Evolutionary conservation across 2,329 filamentous ascomycete species (phyloP), one percentile per base, ranked within the genome.

Genomic region (Colletotrichum incanum): DNA sequence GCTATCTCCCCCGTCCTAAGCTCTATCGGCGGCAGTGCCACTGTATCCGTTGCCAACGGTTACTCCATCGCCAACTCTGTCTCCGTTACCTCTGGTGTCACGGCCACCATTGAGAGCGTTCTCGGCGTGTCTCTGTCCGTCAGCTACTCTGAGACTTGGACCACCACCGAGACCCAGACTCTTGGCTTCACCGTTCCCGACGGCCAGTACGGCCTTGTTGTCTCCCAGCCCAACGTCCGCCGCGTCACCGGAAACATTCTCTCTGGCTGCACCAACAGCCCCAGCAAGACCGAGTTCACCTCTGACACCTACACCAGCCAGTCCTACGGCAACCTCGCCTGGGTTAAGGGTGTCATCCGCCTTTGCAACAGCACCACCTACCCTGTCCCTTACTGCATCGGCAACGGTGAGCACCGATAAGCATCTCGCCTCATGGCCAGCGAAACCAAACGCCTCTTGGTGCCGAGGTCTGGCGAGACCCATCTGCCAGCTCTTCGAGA

Each of bases 321-420:
- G 76, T 67, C 49, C 16, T 83, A 78, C 62, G 78, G 75, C 20
- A 73, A 76, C 43, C 68, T 85, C 71, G 70, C 72, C 31, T 85
- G 83, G 83, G 82, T 84, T 12, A 79, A 82, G 75, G 83, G 83
- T 16, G 76, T 79, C 12, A 83, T 84, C 59, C 69, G 74, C 8
- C 76, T 84, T 2, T 84, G 83, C 77, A 79, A 76, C 47, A 79
- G 79, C 66, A 80, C 80, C 54, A 71, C 43, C 1, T 82, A 82
- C 63, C 83, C 83, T 6, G 50, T 84, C 37, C 77, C 77, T 18
- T 83, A 75, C 74, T 85, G 83, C 75, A 67, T 80, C 23, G 83
- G 83, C 52, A 74, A 78, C 12, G 82, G 82, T 8, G 31, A 26
- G 28, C 70, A 72, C 60, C 28, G 23, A 20, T 72, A 59, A 65